Evolutionary conservation across 345 rosid genomes (phyloP), one percentile per base, ranked within the genome.

Genomic region (Acer negundo): DNA sequence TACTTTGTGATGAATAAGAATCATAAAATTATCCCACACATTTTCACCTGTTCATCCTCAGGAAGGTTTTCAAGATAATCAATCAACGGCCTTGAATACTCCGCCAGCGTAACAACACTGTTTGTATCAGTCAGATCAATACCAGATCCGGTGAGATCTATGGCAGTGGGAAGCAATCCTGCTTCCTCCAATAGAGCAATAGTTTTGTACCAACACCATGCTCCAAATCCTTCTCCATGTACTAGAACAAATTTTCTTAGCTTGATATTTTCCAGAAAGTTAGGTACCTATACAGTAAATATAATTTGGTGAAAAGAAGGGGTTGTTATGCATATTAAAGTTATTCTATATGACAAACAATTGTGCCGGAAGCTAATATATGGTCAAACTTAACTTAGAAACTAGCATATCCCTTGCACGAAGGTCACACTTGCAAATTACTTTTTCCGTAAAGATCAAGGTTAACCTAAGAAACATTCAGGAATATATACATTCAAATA

Each of bases 171-270:
- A 75, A 79, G 82, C 69, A 92, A 85, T 64, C 98, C 94, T 6
- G 84, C 92, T 87, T 95, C 99, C 86, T 95, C 98, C 81, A 93
- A 77, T 40, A 85, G 87, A 77, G 94, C 90, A 78, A 95, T 84
- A 7, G 91, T 89, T 82, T 95, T 93, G 83, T 95, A 95, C 99
- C 99, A 95, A 86, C 98, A 93, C 99, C 99, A 95, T 22, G 99
- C 99, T 61, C 99, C 99, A 86, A 92, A 95, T 0, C 99, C 99
- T 85, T 91, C 99, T 80, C 99, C 99, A 13, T 95, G 98, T 70
- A 95, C 83, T 73, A 95, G 64, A 19, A 95, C 82, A 17, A 93
- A 72, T 72, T 84, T 95, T 81, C 86, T 95, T 51, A 84, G 79
- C 61, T 81, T 86, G 66, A 95, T 70, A 67, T 84, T 86, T 84